Evolutionary conservation across 1,139 yeast species (phyloP).

Genomic region (Starmera stellimalicola): DNA sequence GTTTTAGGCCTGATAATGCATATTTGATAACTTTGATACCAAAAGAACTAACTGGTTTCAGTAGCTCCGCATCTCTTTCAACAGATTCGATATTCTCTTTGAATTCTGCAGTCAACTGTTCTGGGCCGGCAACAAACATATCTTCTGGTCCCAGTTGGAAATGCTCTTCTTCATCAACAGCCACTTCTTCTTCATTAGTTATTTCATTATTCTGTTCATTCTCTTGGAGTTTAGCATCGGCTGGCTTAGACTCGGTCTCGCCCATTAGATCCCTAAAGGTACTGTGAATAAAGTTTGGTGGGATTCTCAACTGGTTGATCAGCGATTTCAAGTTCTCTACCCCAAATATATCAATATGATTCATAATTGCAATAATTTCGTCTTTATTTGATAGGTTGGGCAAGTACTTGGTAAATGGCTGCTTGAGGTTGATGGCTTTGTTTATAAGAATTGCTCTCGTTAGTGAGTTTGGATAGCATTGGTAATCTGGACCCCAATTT

Average conservation of each 20-base stretch:
- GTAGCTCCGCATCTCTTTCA: constrained; percentile 46
- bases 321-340: constrained; percentile 45
- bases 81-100: constrained; percentile 21
- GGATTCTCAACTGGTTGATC: constrained; percentile 21
- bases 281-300: constrained; percentile 24
- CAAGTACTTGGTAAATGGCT: constrained; percentile 3
- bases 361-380: constrained; percentile 27
- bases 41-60: constrained; percentile 65
- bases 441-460: constrained; percentile 30
- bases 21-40: constrained; percentile 79
- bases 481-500: constrained; percentile 17
- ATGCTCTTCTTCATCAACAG: constrained; percentile 14
- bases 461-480: constrained; percentile 18
- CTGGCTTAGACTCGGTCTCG: constrained; percentile 3
- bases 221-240: neutral
- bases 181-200: neutral
- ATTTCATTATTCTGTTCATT: neutral
- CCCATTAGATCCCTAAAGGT: constrained; percentile 26
- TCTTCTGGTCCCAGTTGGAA: constrained; percentile 5
- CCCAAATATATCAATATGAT: constrained; percentile 63
- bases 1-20: constrained; percentile 55
- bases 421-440: constrained; percentile 26
- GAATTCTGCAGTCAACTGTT: neutral
- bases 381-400: neutral
- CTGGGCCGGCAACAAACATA: constrained; percentile 4